Base-by-base conservation (phyloP, 2,329 filamentous ascomycete genomes). In the Phialophora verrucosa region DNA sequence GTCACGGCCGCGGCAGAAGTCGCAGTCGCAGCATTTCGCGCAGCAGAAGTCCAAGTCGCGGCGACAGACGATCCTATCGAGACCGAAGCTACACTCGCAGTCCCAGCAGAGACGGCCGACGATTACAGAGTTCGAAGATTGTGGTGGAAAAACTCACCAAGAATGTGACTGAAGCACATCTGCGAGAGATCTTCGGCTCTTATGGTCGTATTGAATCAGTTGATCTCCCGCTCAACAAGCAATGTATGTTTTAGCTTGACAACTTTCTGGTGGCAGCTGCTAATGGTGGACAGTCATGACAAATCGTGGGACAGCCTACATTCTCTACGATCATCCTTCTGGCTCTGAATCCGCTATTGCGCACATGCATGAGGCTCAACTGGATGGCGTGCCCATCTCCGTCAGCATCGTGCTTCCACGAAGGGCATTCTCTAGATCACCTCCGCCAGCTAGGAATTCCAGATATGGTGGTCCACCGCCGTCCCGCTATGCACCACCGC, bases 361-460 rank as follows among this genome's bases (percentile, higher is more conserved):
- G 20, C 91, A 96, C 76, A 98, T 99, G 95, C 95, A 99, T 78
- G 95, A 99, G 80, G 92, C 91, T n/a, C 91, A 96, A 75, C 81
- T 97, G 31, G 93, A 97, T 77, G 93, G 93, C 59, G 87, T 89
- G 25, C 84, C 88, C 47, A 89, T 97, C 74, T 90, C 90, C 74
- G 93, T 97, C 57, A 95, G 91, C 53, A 95, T 97, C 71, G 92
- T 97, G 29, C 83, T 96, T 42, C 92, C 92, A 0, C 87, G 91
- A 58, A 88, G 91, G 74, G 92, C 92, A 73, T 91, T 97, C 74
- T 93, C 91, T 6, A 88, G 88, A 20, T 88, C 90, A 54, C 93
- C 93, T 17, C 92, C 92, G 1, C 86, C 86, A 4, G 87, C 90
- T 59, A 86, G 89, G 59, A 85, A 86, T 58, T 85, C 88, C 66